A percentile compares a stretch with the other conserved stretches of the same genome.
These are phyloP conservation scores for Colletotrichum sp. DNA, from an alignment of 2,329 filamentous ascomycete species.

Conservation along the genomic window DNA sequence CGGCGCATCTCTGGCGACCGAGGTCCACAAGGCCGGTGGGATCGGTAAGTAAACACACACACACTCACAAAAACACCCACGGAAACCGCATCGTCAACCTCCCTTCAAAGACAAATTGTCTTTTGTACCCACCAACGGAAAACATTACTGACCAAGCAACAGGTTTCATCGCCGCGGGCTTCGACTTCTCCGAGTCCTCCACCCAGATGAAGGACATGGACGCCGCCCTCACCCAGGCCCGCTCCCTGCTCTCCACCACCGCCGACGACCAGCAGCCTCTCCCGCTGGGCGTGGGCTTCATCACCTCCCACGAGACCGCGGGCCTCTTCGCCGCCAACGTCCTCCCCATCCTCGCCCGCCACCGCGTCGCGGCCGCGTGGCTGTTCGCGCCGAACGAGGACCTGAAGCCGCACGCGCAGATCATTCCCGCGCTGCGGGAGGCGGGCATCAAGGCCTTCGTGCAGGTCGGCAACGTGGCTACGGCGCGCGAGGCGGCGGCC, in stretches of 20 bases:
- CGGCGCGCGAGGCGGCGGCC: constrained; percentile 54
- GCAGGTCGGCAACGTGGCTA: constrained; percentile 64
- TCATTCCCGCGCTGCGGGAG: constrained; percentile 39
- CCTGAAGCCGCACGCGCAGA: constrained; percentile 38
- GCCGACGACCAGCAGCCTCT: constrained; percentile 30
- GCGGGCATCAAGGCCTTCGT: constrained; percentile 57
- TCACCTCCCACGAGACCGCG: constrained; percentile 55
- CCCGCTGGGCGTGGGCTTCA: constrained; percentile 66
- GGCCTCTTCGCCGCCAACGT: constrained; percentile 45
- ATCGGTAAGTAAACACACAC: constrained; percentile 29
- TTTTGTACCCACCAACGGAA: neutral
- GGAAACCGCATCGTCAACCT: neutral
- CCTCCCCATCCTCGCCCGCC: constrained; percentile 54
- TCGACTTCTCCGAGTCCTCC: constrained; percentile 33
- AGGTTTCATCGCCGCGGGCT: constrained; percentile 39
- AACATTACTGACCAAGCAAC: neutral
- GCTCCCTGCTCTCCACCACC: constrained; percentile 27
- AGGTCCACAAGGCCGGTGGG: constrained; percentile 42
- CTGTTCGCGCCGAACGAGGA: constrained; percentile 64
- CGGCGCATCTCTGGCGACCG: constrained; percentile 36
- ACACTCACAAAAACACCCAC: neutral
- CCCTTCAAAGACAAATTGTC: neutral
- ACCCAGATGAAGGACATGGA: constrained; percentile 35
- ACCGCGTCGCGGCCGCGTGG: constrained; percentile 67
- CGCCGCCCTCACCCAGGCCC: constrained; percentile 33